Base-by-base conservation (phyloP, 495 filamentous ascomycete species). In the Penicillium lagena region DNA sequence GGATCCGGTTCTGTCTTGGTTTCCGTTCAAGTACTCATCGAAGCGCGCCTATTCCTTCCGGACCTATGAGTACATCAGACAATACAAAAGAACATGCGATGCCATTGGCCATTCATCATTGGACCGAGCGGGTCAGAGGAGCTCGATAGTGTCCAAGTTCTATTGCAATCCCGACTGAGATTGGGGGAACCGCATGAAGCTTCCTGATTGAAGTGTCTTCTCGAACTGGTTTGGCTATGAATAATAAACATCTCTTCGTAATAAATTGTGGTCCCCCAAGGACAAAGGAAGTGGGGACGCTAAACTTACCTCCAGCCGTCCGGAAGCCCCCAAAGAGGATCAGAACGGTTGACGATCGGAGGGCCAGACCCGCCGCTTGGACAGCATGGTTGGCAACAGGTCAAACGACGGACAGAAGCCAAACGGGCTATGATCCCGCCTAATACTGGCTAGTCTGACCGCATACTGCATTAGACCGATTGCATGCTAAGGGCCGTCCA, bases 391-490 rank as follows among this genome's bases (percentile, higher is more conserved):
- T 35, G 32, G 10, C 17, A 37, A 13, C 3, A 31, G 6, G 39
- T 48, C 39, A 48, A 48, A 43, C 45, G 11, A 41, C 22, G 32
- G 27, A 31, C 17, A 15, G 29, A 40, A 47, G 32, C 38, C 41
- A 47, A 28, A 35, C n/a, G n/a, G 29, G 22, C 22, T 22, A 22
- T 4, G 22, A 4, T 22, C 4, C 22, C 22, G 2, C 4, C 22
- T 22, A 22, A 22, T 22, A 4, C 22, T 22, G 22, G 22, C 22
- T 22, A 22, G 22, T 22, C 22, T 22, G 22, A 7, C 7, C 32
- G n/a, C 3, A 11, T 34, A 7, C 7, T 7, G n/a, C 3, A 11
- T 34, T 34, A 3, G 32, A 11, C 5, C 29, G 27, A 29, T 7
- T 40, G 31, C 37, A 42, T 41, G 45, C 45, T 34, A 29, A 46